Base-by-base conservation (phyloP, 2,329 filamentous ascomycete species). In the Talaromyces sp. region DNA sequence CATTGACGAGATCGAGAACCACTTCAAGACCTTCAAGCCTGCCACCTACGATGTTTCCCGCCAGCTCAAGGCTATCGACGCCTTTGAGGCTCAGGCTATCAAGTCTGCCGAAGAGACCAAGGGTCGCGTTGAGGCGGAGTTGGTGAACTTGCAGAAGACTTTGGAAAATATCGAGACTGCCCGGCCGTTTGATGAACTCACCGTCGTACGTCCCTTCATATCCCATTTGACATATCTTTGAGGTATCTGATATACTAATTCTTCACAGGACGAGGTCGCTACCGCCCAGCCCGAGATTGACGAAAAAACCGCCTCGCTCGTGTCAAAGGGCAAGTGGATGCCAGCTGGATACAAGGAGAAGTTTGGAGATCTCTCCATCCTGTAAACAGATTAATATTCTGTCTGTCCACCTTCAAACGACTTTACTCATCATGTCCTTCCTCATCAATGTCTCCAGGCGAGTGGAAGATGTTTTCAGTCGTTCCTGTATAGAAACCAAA, bases 291-390 rank as follows among this genome's bases (percentile, higher is more conserved):
- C 95, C 74, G 94, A 96, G 72, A 97, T 99, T 81, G 94, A 98
- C 84, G 89, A 97, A 88, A 96, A 96, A 87, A 97, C 94, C 74
- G 84, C 89, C 75, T 89, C 95, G 84, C 88, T 99, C 79, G 93
- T 99, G 71, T 92, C 92, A 81, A 97, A 96, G 90, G 94, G 94
- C 81, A 92, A 93, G 88, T 99, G 95, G 95, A 87, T 89, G 84
- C 93, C 97, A 77, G 93, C 95, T 70, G 95, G 95, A 79, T 99
- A 99, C 91, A 97, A 97, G 94, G 95, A 99, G 88, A 96, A 93
- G 87, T 99, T 98, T 83, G 95, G 95, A 85, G 93, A 98, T 80
- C 89, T 98, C 74, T 94, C 95, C 74, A 84, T 96, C 74, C 86
- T 98, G 81, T 99, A 97, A 88, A 63, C 59, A 43, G 59, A 22